Base-by-base conservation (phyloP, 768 basidiomycete species). In the Inosperma sp. region DNA sequence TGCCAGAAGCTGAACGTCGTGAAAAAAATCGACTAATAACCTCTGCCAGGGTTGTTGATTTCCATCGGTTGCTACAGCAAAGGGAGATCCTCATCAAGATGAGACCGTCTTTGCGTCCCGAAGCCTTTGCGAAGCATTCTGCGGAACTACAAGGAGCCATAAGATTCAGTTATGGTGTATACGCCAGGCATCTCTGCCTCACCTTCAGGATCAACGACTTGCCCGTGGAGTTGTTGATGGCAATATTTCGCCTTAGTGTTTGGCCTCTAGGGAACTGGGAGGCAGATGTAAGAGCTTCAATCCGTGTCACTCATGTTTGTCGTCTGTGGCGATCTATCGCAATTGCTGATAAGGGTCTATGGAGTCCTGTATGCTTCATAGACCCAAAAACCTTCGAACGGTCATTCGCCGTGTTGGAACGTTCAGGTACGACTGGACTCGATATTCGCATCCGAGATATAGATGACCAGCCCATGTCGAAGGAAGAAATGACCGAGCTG, bases 351-450 rank as follows among this genome's bases (percentile, higher is more conserved):
- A 58, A 72, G 1, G 79, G 75, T 14, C 53, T 84, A 25, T 85
- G 83, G 83, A 84, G 77, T 57, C 78, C 80, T 14, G 72, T 88
- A 49, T 83, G 77, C 77, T 83, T 86, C 61, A 72, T 72, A 42
- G 80, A 83, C 34, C 49, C 57, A 12, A 71, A 77, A 40, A 69
- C 75, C 12, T 81, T 77, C 56, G 63, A 71, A 13, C 75, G 78
- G 26, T 78, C 84, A 5, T 67, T 75, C 49, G 67, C 74, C 39
- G 86, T 79, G 73, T 68, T 87, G 49, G 69, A 78, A 16, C 72
- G 86, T 46, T 76, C 84, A 2, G 78, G 78, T 2, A 61, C 70
- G 3, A 69, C 80, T 2, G 68, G 78, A 2, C 58, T 88, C 54
- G 83, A 86, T 49, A 56, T 88, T n/a, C 78, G 82, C 26, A 76